phyloP scores from a whole-genome alignment of 164 flowering plant species.

The Sedum album region DNA sequence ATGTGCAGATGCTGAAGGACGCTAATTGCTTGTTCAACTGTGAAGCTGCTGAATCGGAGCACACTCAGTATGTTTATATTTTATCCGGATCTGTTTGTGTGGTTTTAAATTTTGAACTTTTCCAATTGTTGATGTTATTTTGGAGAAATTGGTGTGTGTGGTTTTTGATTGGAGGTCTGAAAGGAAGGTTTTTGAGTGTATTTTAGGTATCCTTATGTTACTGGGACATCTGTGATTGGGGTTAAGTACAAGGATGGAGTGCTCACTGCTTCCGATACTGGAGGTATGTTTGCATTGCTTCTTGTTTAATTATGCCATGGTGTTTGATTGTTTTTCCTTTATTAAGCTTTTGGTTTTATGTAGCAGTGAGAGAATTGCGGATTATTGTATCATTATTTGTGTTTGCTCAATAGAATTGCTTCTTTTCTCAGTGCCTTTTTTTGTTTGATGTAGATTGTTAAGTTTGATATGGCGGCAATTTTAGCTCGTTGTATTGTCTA shows the following conservation, averaged over 20 bases:
- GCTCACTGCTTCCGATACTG: conserved; percentile 95
- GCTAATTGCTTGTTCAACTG: conserved; percentile 10
- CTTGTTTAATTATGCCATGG: background rate
- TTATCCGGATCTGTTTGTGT: background rate
- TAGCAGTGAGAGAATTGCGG: background rate
- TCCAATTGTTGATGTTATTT: background rate
- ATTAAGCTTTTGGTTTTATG: background rate
- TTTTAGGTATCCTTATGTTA: conserved; percentile 75
- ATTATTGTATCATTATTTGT: no score
- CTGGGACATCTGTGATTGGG: conserved; percentile 86
- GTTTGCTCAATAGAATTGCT: no score
- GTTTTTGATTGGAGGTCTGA: background rate
- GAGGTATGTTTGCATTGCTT: conserved; percentile 46
- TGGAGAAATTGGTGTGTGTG: background rate
- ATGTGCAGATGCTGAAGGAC: conserved; percentile 16
- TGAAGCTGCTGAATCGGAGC: conserved; percentile 17
- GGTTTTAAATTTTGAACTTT: background rate
- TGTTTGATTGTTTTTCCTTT: background rate
- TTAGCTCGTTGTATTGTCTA: no score
- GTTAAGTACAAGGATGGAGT: conserved; percentile 89
- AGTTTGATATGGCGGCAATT: background rate
- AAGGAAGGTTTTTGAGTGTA: background rate
- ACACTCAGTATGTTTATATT: conserved; percentile 26
- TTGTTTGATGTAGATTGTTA: background rate
- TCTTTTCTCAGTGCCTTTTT: background rate